A percentile compares a stretch with the other conserved stretches of the same genome.
These are phyloP conservation scores for Apiospora marii DNA, from an alignment of 2,329 filamentous ascomycete genomes.

Conservation along the genomic window DNA sequence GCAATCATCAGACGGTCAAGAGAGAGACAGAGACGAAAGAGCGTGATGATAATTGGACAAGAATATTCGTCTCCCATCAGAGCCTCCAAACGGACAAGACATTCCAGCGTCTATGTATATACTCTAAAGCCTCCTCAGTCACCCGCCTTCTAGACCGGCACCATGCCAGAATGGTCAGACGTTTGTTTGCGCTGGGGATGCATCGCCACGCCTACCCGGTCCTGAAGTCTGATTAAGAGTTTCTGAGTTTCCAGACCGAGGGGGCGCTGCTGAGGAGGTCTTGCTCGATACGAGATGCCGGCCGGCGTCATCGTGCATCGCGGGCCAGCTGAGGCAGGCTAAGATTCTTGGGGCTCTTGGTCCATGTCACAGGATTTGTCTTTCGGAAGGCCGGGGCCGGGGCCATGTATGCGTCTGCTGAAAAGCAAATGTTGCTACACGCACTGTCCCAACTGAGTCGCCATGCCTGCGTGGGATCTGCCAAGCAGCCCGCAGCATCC, in stretches of 20 bases:
- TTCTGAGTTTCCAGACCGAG: neutral
- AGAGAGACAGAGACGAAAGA: too few species aligned
- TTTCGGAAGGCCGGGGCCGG: neutral
- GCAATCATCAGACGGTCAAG: neutral
- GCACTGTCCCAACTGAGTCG: neutral
- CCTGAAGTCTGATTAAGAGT: neutral
- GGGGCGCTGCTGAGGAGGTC: neutral
- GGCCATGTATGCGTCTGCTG: neutral
- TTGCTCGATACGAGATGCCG: constrained; percentile 5
- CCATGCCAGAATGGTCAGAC: neutral
- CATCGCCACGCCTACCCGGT: neutral
- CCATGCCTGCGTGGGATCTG: neutral
- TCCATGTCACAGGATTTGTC: constrained; percentile 14
- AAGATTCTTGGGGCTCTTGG: constrained; percentile 22
- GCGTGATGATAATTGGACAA: neutral
- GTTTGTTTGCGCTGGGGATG: neutral
- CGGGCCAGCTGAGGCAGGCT: constrained; percentile 8
- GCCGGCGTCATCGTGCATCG: neutral
- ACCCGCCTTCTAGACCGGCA: neutral
- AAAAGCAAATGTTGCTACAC: neutral
- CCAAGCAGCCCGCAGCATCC: neutral
- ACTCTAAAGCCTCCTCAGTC: neutral
- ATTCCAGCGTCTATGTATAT: neutral
- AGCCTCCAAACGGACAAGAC: neutral
- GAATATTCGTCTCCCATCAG: neutral